Evolutionary conservation across 345 rosid species (phyloP).

Genomic region (Isatis tinctoria): DNA sequence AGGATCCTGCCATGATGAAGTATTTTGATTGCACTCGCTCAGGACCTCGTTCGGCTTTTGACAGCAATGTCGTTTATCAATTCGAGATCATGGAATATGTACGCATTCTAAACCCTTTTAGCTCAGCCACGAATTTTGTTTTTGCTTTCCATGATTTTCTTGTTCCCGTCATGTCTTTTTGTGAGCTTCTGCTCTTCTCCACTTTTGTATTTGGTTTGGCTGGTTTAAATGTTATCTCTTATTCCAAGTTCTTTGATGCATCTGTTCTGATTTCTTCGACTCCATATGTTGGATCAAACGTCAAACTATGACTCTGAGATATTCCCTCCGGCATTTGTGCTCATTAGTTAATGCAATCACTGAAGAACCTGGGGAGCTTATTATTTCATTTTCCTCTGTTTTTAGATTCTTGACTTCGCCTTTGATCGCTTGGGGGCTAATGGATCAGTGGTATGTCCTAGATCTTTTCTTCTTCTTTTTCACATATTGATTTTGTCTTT

Average conservation of each 20-base stretch:
- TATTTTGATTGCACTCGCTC: slow-evolving; percentile 94
- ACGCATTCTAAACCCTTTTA: slow-evolving; percentile 18
- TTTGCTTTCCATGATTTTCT: background rate
- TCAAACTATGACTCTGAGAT: background rate
- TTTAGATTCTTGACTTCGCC: slow-evolving; percentile 85
- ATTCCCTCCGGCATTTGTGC: background rate
- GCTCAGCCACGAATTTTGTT: background rate
- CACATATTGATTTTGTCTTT: slow-evolving; percentile 9
- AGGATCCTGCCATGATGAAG: slow-evolving; percentile 65
- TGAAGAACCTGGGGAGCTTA: background rate
- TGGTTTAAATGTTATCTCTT: background rate
- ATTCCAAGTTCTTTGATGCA: background rate
- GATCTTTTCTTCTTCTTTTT: background rate
- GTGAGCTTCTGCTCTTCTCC: background rate
- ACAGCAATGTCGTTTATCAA: slow-evolving; percentile 85
- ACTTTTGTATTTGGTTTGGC: background rate
- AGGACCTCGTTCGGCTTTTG: slow-evolving; percentile 91
- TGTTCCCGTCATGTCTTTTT: background rate
- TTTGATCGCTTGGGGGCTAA: slow-evolving; percentile 90
- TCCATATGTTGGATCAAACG: background rate
- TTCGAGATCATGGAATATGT: slow-evolving; percentile 99
- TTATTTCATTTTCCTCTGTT: background rate
- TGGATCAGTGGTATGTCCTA: slow-evolving; percentile 60
- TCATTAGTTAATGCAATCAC: background rate
- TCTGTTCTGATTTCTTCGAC: background rate